Base-by-base conservation (phyloP, 768 basidiomycete species). In the Pisolithus marmoratus region DNA sequence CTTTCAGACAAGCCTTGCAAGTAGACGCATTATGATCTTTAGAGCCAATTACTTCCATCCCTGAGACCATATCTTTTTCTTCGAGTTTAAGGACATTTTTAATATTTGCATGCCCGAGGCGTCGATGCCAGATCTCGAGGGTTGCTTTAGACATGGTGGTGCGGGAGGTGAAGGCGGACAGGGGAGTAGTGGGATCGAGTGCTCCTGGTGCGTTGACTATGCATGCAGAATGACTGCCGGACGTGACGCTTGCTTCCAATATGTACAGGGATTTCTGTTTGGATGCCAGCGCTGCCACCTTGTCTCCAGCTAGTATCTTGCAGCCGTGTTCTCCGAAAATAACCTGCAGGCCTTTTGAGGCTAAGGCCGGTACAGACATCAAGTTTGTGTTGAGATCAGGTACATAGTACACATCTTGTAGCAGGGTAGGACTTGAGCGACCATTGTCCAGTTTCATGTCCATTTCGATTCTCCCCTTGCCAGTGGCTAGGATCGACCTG, bases 1-100 rank as follows among this genome's bases (percentile, higher is more conserved):
- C 63, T 34, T 58, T 24, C 11, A 63, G 53, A 47, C 65, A 63
- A 5, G 56, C 34, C 24, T 40, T 50, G 42, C 64, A 67, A 5
- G 36, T 11, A 1, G 20, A 43, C 4, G 7, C 26, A 26, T 52
- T 36, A 12, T 42, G 34, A 1, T 27, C 31, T 20, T 14, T 42
- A 24, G 29, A n/a, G 12, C 38, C 40, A 20, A 5, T 44, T 26
- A 48, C 17, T 26, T 47, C 45, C 47, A 55, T 51, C 0, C 50
- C 27, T 2, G 5, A 48, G 14, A 55, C 50, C 47, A 55, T 55
- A 3, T 48, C 46, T 14, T 51, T 48, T 22, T 38, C 9, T 17
- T n/a, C 20, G 47, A 3, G 52, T 19, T 5, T 55, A 55, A n/a
- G n/a, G n/a, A n/a, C n/a, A n/a, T n/a, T n/a, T n/a, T n/a, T n/a